Evolutionary conservation across 208 protist species (phyloP), one percentile per base, ranked within the genome.

Genomic region (Pavlovales sp.): DNA sequence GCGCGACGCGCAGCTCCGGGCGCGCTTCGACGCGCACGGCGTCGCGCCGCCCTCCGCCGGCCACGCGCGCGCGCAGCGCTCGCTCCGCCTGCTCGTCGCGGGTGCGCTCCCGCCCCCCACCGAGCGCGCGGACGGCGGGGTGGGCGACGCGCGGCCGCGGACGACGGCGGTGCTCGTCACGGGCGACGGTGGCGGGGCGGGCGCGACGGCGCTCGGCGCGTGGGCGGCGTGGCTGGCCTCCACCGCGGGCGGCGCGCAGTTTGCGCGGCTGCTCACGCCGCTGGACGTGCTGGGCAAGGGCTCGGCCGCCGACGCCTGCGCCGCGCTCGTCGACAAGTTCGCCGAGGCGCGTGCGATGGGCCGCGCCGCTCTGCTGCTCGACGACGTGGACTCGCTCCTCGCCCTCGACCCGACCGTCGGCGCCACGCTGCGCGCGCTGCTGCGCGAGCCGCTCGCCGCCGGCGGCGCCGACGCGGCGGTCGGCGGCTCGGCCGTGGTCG

Each of bases 321-420:
- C 30, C 5, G 66, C 84, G 39, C 84, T 88, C 34, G 41, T 7
- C n/a, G 84, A 57, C 10, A 2, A 0, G 18, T 88, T 79, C 26
- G 75, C 40, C 5, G 86, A 89, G 79, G 86, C 86, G n/a, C 47
- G 79, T 28, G 38, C 66, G 78, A 32, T 40, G 38, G 10, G 84
- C 30, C 39, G 86, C 18, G 78, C 78, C n/a, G 32, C 75, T 7
- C 34, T 89, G 34, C 41, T 89, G 4, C 78, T 89, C 38, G 86
- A 89, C 77, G 86, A 89, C 46, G 40, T 84, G 4, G 86, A 89
- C 77, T 5, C 2, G 38, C 32, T 86, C 7, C 57, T 86, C 66
- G 66, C 8, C 28, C 47, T 10, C 57, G 20, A 10, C 22, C 14
- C 5, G 18, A 28, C 57, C 22, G 18, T 71, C 14, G 57, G 22